Base-by-base conservation (phyloP, 2,329 filamentous ascomycete species). In the Trichoderma oligosporum region DNA sequence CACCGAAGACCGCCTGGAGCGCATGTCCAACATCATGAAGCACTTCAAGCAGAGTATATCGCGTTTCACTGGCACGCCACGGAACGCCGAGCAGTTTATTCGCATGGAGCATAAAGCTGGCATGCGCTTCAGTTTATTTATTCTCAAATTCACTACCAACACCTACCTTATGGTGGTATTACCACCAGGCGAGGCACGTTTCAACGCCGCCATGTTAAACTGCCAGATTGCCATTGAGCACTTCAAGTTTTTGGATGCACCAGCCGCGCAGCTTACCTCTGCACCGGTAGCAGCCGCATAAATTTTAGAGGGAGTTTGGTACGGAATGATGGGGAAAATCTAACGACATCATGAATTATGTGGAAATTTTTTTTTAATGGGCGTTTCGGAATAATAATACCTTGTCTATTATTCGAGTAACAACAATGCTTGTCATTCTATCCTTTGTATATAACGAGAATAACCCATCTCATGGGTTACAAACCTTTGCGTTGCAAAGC, bases 11-110 rank as follows among this genome's bases (percentile, higher is more conserved):
- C 88, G 94, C 2, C 91, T 96, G 66, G 94, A 99, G 78, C 88
- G 82, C 64, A 89, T 99, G 68, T 94, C 88, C 61, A 97, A 96
- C 72, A 97, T 99, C 68, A 88, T 99, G 75, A 99, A 99, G 76
- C 92, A 93, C 59, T 97, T 97, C 78, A 99, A 97, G 78, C 93
- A 97, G 76, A 84, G 78, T 62, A 82, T 83, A 60, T 86, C 83
- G 56, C 85, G 87, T 64, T 91, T 89, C 71, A 91, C 88, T 1
- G 87, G 88, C 47, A 88, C 88, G 24, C 87, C 88, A n/a, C 86
- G 88, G 53, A 89, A 88, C 62, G 86, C 87, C 4, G 89, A 91
- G 72, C 88, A 91, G 71, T 92, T 93, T 65, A 84, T 85, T 45
- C 80, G 90, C 65, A 87, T 93, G 76, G 87, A 91, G 71, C 85